Evolutionary conservation across 2,329 filamentous ascomycete genomes (phyloP), one percentile per base, ranked within the genome.

Genomic region (Cladosporium sp.): DNA sequence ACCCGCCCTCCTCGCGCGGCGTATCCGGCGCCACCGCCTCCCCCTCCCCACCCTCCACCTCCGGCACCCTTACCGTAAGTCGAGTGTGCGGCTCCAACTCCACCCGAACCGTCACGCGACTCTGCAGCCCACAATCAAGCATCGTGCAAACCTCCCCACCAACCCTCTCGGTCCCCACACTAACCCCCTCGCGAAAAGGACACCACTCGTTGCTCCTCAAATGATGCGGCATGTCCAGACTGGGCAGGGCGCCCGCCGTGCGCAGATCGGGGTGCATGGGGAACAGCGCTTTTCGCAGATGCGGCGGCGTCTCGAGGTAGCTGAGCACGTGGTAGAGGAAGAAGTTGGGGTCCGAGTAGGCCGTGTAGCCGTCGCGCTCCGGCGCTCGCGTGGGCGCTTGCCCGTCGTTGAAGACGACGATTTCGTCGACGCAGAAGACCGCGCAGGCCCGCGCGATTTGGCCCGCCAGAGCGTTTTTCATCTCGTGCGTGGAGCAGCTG

Each of bases 141-240:
- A 73, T 57, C 4, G 72, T 74, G 16, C 53, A 54, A 2, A 46
- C 32, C 11, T 22, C 49, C 13, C 32, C 32, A 72, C 56, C 76
- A 75, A 50, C 61, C 60, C 13, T 49, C 49, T 47, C 42, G 7
- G 55, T 42, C 1, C 52, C 52, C 8, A 84, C 61, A 0, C 85
- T 83, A 20, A 92, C 80, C 4, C 88, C 89, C 63, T 94, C 89
- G 18, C 88, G 81, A 64, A 88, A 95, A 13, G 79, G 78, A 55
- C 88, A 82, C 82, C 85, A 90, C 62, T 94, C 88, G 48, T 85
- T 80, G 12, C 79, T 77, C 55, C 86, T 78, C 7, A 90, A 76
- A 67, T 95, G 89, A 65, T 92, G 87, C 13, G 89, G 89, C 78
- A 93, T 88, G 65, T 94, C 89, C 50, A 94, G 72, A 61, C 80